These are phyloP conservation scores for Xerocomus brunneocitrinus DNA, from an alignment of 768 basidiomycete species.

Conservation along the genomic window DNA sequence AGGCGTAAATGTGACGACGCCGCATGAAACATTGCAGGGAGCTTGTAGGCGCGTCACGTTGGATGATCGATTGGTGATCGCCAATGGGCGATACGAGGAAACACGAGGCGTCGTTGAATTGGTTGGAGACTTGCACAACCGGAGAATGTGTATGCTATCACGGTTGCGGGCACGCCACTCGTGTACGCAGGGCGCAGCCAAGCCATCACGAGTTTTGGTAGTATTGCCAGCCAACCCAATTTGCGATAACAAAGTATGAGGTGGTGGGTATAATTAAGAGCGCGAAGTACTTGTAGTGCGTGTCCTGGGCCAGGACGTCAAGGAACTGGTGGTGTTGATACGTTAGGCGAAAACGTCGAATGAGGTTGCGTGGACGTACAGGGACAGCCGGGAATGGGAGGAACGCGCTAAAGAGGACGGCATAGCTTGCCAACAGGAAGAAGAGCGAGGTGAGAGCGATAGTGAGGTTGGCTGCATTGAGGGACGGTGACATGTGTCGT, in stretches of 20 bases:
- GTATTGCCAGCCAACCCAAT: slow-evolving; percentile 99
- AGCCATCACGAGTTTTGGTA: slow-evolving; percentile 77
- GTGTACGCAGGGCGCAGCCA: slow-evolving; percentile 2
- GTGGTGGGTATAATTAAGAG: slow-evolving; percentile 76
- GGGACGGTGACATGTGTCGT: slow-evolving; percentile 22
- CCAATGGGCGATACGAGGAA: slow-evolving; percentile 6
- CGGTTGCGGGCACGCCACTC: slow-evolving; percentile 1
- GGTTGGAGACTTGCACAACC: slow-evolving; percentile 1
- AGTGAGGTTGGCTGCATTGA: slow-evolving; percentile 44
- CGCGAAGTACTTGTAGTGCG: slow-evolving; percentile 86
- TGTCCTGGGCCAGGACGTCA: slow-evolving; percentile 62
- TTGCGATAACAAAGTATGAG: slow-evolving; percentile 90
- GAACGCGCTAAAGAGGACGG: slow-evolving; percentile 62
- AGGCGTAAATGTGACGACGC: slow-evolving; percentile 2
- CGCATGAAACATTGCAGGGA: slow-evolving; percentile 23
- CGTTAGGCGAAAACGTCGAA: slow-evolving; percentile 15
- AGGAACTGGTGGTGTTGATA: slow-evolving; percentile 45
- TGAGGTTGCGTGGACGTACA: slow-evolving; percentile 36
- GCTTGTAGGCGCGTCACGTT: slow-evolving; percentile 14
- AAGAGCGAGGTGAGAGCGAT: slow-evolving; percentile 46
- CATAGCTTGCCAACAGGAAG: slow-evolving; percentile 56
- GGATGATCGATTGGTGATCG: slow-evolving; percentile 18
- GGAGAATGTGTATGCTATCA: slow-evolving; percentile 1
- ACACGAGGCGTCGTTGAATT: slow-evolving; percentile 25
- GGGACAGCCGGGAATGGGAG: slow-evolving; percentile 46